Conservation (phyloP, 257 asterid genomes). For the Scutellaria minor region DNA sequence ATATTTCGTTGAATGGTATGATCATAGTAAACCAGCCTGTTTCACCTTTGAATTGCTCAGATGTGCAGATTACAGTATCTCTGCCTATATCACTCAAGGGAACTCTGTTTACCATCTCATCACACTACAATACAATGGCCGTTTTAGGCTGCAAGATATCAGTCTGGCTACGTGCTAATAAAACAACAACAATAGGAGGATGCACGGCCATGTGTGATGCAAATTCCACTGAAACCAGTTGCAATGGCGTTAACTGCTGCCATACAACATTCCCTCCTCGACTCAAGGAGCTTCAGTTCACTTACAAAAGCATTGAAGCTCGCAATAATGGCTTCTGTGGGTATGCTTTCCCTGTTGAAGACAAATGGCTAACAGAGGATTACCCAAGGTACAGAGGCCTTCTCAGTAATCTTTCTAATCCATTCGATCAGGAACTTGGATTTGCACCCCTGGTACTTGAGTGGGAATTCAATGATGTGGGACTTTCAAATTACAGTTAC, state of each 20-base stretch:
- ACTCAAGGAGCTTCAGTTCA: conserved; percentile 12
- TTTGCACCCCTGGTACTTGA: conserved; percentile 43
- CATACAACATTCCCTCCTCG: conserved; percentile 24
- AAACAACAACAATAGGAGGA: conserved; percentile 16
- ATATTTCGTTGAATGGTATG: conserved; percentile 4
- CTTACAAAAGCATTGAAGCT: conserved; percentile 8
- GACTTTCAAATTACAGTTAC: too few relatives aligned
- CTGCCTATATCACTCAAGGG: conserved; percentile 25
- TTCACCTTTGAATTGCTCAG: conserved; percentile 34
- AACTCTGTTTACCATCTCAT: conserved; percentile 42
- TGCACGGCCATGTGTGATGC: conserved; percentile 40
- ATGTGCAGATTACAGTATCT: not conserved
- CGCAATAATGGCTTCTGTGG: conserved; percentile 32
- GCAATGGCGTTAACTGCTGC: conserved; percentile 48
- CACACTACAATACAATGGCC: conserved; percentile 22
- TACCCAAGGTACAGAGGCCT: conserved; percentile 28
- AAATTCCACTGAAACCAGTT: conserved; percentile 1
- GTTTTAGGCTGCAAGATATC: conserved; percentile 39
- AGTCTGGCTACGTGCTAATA: conserved; percentile 8
- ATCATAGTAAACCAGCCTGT: conserved; percentile 29
- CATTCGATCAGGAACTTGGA: conserved; percentile 29
- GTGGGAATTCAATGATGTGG: conserved; percentile 31
- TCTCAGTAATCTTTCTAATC: conserved; percentile 6
- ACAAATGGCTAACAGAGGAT: conserved; percentile 33
- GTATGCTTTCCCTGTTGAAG: conserved; percentile 34